phyloP scores from a whole-genome alignment of 2,329 filamentous ascomycete genomes.

The Mycosphaerella sp. region DNA sequence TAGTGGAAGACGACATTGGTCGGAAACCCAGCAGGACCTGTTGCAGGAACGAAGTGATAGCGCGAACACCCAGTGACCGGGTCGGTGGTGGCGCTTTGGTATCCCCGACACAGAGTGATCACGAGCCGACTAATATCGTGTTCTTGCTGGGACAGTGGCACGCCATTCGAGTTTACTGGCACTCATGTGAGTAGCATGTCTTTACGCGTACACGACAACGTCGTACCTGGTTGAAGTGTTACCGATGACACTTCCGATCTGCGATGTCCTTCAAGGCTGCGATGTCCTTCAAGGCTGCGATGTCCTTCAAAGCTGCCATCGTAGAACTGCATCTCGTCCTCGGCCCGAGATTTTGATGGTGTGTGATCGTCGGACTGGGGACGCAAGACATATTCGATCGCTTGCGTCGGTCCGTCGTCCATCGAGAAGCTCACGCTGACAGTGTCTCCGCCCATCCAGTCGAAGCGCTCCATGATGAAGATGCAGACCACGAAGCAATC shows the following conservation, averaged over 20 bases:
- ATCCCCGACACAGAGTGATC: constrained; percentile 8
- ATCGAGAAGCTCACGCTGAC: constrained; percentile 4
- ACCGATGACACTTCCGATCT: constrained; percentile 3
- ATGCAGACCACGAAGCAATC: constrained; percentile 5
- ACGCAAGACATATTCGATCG: background rate
- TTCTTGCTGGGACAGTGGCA: constrained; percentile 7
- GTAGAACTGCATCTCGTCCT: constrained; percentile 1
- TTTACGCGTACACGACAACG: background rate
- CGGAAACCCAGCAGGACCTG: constrained; percentile 2
- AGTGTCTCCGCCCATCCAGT: constrained; percentile 9
- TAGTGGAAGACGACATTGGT: constrained; percentile 6
- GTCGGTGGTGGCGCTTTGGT: background rate
- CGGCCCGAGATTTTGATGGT: background rate
- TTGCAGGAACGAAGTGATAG: constrained; percentile 2
- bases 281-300: background rate
- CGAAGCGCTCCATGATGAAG: constrained; percentile 13
- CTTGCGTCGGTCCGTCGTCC: background rate
- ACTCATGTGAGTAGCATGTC: background rate
- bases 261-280: no score
- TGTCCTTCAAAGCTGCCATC: constrained; percentile 6
- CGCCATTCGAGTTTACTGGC: constrained; percentile 2
- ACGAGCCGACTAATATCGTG: constrained; percentile 4
- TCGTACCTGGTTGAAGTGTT: constrained; percentile 4
- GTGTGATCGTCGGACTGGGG: background rate
- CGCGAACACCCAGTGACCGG: background rate